Percentiles rank a stretch among this genome's conserved stretches.
phyloP scores from a whole-genome alignment of 306 rosid genomes.

The Cotoneaster glaucophyllus region DNA sequence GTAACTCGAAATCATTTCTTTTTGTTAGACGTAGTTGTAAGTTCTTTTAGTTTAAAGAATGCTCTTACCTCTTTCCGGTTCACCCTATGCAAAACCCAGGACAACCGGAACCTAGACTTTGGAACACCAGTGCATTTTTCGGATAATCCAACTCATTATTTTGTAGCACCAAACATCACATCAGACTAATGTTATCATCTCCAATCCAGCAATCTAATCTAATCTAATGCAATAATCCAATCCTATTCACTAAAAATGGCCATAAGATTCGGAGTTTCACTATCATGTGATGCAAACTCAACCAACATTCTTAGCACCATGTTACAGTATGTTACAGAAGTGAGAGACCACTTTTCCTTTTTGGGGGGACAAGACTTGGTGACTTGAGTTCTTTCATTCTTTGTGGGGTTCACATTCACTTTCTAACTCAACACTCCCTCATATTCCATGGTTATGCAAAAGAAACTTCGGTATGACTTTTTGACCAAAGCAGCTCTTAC shows the following conservation, averaged over 20 bases:
- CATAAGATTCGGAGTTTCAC: conserved; percentile 1
- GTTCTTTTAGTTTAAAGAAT: too few relatives aligned
- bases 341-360: conserved; percentile 28
- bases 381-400: not conserved
- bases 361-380: not conserved
- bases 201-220: not conserved
- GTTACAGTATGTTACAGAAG: conserved; percentile 25
- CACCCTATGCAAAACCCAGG: not conserved
- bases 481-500: too few relatives aligned
- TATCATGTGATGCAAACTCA: conserved; percentile 13
- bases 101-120: not conserved
- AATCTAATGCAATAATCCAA: too few relatives aligned
- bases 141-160: not conserved
- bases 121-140: not conserved
- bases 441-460: not conserved
- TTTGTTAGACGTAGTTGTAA: too few relatives aligned
- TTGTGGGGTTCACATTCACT: conserved; percentile 21
- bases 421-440: conserved; percentile 6
- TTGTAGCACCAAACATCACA: not conserved
- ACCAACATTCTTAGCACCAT: conserved; percentile 35
- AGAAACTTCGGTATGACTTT: too few relatives aligned
- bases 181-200: not conserved
- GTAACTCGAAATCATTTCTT: not conserved
- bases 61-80: not conserved
- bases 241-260: not conserved